Evolutionary conservation across 768 basidiomycete genomes (phyloP).

Genomic region (Xanthoconium purpureum): DNA sequence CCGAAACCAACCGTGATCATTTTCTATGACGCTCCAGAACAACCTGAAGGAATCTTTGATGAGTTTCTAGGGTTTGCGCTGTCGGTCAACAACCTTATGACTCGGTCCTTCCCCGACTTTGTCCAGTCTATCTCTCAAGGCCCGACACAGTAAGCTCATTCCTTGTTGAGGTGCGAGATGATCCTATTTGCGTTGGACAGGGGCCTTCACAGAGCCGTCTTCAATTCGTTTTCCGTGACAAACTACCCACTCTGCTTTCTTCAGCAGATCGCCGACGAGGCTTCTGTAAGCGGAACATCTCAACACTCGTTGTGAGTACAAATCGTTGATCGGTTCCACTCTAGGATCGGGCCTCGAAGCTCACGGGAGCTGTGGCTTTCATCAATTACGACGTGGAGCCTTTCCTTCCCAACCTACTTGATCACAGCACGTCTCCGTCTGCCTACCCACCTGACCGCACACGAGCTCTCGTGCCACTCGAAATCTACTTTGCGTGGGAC

Average conservation of each 20-base stretch:
- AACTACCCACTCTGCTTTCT: conserved; percentile 13
- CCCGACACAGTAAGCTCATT: neutral
- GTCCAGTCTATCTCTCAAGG: neutral
- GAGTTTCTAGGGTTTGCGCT: conserved; percentile 22
- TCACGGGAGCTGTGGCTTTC: neutral
- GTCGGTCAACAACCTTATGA: conserved; percentile 1
- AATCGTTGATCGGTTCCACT: neutral
- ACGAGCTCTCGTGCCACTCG: conserved; percentile 38
- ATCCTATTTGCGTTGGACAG: neutral
- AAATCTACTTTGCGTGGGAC: conserved; percentile 38
- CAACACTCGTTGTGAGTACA: neutral
- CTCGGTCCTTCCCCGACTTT: conserved; percentile 15
- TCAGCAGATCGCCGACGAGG: conserved; percentile 15
- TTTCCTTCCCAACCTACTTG: conserved; percentile 43
- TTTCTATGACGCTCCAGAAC: conserved; percentile 51
- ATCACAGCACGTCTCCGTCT: conserved; percentile 34
- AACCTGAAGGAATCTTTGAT: conserved; percentile 20
- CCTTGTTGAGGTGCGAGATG: neutral
- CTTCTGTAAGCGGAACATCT: conserved; percentile 6
- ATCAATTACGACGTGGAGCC: conserved; percentile 41
- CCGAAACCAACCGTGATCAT: conserved; percentile 24
- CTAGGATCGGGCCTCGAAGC: neutral
- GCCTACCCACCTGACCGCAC: conserved; percentile 47
- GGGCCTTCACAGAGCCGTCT: neutral
- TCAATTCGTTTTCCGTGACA: conserved; percentile 6